Percentiles rank a stretch among this genome's conserved stretches.
Evolutionary conservation across 768 basidiomycete species (phyloP).

Genomic region (Russula emetica): DNA sequence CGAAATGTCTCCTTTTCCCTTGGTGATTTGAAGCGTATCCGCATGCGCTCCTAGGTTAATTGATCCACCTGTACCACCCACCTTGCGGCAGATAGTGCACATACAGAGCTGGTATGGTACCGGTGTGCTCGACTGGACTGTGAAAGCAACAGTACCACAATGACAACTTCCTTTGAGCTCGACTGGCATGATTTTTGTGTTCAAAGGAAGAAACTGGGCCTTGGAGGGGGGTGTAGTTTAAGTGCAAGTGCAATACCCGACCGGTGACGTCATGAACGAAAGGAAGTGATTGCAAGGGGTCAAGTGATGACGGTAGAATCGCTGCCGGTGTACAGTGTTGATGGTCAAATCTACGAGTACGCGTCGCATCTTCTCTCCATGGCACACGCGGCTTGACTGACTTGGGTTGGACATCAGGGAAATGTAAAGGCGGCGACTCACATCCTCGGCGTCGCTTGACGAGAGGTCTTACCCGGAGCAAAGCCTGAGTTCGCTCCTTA

Average conservation of each 20-base stretch:
- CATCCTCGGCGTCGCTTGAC: conserved; percentile 76
- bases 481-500: conserved; percentile 49
- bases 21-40: conserved; percentile 45
- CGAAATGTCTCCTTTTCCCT: conserved; percentile 54
- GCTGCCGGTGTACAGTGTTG: conserved; percentile 1
- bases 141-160: conserved; percentile 37
- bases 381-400: background rate
- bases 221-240: too few relatives aligned
- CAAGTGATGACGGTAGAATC: too few relatives aligned
- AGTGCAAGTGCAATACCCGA: background rate
- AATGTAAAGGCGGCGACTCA: conserved; percentile 14
- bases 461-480: conserved; percentile 65
- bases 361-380: background rate
- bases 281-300: too few relatives aligned
- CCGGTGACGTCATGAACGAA: background rate
- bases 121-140: conserved; percentile 46
- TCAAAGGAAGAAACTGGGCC: background rate
- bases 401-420: conserved; percentile 3
- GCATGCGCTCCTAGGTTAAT: conserved; percentile 60
- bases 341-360: conserved; percentile 19
- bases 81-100: conserved; percentile 70
- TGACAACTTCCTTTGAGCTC: conserved; percentile 43
- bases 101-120: conserved; percentile 65
- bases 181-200: conserved; percentile 44
- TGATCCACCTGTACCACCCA: conserved; percentile 60